Base-by-base conservation (phyloP, 2,329 filamentous ascomycete genomes). In the Aspergillus sp. region DNA sequence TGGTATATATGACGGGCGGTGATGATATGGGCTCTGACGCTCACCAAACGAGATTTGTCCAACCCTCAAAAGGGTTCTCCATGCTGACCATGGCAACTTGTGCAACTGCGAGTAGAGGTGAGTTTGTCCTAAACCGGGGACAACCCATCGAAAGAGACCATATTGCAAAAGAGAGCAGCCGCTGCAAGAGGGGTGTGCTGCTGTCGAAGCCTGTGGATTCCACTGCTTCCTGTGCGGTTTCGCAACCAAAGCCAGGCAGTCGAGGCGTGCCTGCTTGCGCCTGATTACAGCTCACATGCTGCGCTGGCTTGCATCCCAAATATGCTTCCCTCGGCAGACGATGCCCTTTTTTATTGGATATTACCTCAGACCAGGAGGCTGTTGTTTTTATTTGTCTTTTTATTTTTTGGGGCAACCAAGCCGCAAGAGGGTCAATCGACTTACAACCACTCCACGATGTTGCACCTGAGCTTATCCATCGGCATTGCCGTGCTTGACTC, bases 201-300 rank as follows among this genome's bases (percentile, higher is more conserved):
- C 39, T 50, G 34, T 44, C 53, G 53, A 49, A 26, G 39, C 34
- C 53, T 43, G 36, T 41, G 32, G 48, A 56, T 58, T 62, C 57
- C 60, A 64, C 61, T 59, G 61, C 62, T 61, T 62, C 26, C 26
- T 30, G 54, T 57, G 51, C 47, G 45, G 45, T 53, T 50, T 62
- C 56, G 59, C 49, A 52, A 61, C 55, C 58, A 34, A 64, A 62
- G 8, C 26, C 26, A 63, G 62, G 59, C 61, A 68, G 56, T 42
- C 56, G 58, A 49, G 50, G 42, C 55, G 42, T 58, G 52, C 53
- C 34, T 36, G 12, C 34, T 36, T 59, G 59, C 53, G 53, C 49
- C 44, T 59, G 57, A 55, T 58, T 66, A 61, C 55, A 66, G 61
- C 69, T 70, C 68, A 70, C 67, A 69, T 70, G 68, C 63, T 60